These are phyloP conservation scores for Rehmannia glutinosa DNA, from an alignment of 257 asterid genomes.

Conservation along the genomic window DNA sequence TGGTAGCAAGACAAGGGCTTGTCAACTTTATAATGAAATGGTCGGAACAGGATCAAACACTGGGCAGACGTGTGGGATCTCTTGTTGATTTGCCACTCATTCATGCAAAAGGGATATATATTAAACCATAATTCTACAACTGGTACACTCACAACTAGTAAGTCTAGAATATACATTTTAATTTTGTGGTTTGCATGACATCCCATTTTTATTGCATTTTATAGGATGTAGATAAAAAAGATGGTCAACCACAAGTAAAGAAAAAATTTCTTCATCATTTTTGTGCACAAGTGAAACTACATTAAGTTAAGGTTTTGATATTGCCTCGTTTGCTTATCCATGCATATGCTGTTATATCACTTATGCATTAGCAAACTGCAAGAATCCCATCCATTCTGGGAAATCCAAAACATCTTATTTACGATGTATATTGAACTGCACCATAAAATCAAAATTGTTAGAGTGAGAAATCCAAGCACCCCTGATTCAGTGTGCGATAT, in stretches of 20 bases:
- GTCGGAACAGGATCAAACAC: not conserved
- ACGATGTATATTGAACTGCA: not conserved
- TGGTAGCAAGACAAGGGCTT: too few species aligned
- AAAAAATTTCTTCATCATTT: not conserved
- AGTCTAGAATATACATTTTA: not conserved
- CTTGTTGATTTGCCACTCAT: not conserved
- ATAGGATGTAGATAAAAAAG: not conserved
- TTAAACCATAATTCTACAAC: not conserved
- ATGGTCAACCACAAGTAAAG: not conserved
- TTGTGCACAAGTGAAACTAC: not conserved
- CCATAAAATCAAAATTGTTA: not conserved
- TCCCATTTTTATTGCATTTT: not conserved
- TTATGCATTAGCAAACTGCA: not conserved
- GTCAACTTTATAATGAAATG: slow-evolving; percentile 36
- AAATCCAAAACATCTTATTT: not conserved
- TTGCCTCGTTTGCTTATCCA: not conserved
- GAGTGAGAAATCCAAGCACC: not conserved
- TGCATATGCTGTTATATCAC: not conserved
- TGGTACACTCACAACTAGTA: not conserved
- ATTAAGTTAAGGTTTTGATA: not conserved
- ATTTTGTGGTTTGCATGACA: not conserved
- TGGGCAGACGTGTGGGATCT: too few species aligned
- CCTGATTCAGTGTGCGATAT: not conserved
- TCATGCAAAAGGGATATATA: not conserved
- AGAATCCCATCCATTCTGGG: not conserved